A percentile compares a stretch with the other conserved stretches of the same genome.
Evolutionary conservation across 2,329 filamentous ascomycete genomes (phyloP).

Genomic region (Ploettnerulaceae sp.): DNA sequence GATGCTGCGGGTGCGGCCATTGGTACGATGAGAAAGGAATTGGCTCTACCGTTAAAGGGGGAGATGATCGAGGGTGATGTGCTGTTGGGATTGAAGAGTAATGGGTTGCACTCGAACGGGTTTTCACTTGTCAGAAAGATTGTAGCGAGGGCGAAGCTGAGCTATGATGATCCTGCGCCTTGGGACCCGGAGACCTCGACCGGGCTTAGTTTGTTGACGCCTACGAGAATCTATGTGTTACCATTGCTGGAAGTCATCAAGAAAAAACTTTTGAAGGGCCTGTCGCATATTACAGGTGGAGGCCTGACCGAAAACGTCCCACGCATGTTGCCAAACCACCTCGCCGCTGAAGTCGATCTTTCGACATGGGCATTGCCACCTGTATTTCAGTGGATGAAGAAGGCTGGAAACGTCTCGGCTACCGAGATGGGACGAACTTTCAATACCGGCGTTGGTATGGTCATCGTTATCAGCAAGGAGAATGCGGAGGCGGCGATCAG

Average conservation of each 20-base stretch:
- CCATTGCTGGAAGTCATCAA: constrained; percentile 63
- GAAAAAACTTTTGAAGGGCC: constrained; percentile 71
- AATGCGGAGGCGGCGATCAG: constrained; percentile 57
- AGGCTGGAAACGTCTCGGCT: constrained; percentile 62
- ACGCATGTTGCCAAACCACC: constrained; percentile 75
- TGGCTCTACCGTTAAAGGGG: constrained; percentile 69
- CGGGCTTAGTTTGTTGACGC: constrained; percentile 76
- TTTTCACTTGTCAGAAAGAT: constrained; percentile 96
- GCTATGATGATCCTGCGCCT: constrained; percentile 68
- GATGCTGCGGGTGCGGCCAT: constrained; percentile 89
- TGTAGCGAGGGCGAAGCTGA: constrained; percentile 65
- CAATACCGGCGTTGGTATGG: constrained; percentile 95
- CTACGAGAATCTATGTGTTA: constrained; percentile 91
- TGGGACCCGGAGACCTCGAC: constrained; percentile 64
- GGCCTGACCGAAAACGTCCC: constrained; percentile 92
- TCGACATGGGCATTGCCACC: constrained; percentile 67
- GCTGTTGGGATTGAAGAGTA: constrained; percentile 78
- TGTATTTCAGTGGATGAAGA: constrained; percentile 84
- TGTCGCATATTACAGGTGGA: constrained; percentile 95
- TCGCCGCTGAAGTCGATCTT: constrained; percentile 76
- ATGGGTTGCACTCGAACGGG: constrained; percentile 90
- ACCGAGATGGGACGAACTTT: constrained; percentile 87
- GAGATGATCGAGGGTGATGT: constrained; percentile 80
- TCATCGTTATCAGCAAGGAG: constrained; percentile 67
- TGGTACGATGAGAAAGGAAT: constrained; percentile 67